These are phyloP conservation scores for Penicillium griseofulvum DNA, from an alignment of 2,329 filamentous ascomycete genomes.

Conservation along the genomic window DNA sequence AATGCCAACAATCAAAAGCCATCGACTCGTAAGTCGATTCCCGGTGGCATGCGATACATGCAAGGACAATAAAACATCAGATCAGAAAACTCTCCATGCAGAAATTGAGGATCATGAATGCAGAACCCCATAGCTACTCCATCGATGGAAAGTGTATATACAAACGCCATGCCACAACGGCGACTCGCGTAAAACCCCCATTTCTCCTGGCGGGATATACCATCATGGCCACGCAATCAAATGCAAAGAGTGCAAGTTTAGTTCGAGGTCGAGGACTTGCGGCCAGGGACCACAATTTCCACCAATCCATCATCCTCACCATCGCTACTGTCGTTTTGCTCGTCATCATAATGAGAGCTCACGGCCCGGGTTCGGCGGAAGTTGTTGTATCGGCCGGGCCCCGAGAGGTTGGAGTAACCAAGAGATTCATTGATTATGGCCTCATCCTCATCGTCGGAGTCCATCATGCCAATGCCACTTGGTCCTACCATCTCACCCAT, in stretches of 20 bases:
- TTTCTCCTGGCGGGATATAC: neutral
- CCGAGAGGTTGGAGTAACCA: slow-evolving; percentile 67
- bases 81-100: slow-evolving; percentile 9
- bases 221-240: slow-evolving; percentile 1
- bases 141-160: slow-evolving; percentile 24
- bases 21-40: slow-evolving; percentile 7
- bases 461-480: slow-evolving; percentile 47
- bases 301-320: slow-evolving; percentile 46
- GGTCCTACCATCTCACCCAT: slow-evolving; percentile 51
- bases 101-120: slow-evolving; percentile 12
- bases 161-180: slow-evolving; percentile 15
- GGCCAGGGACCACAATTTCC: slow-evolving; percentile 46
- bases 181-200: neutral
- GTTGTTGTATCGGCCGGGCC: slow-evolving; percentile 40
- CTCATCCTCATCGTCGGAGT: slow-evolving; percentile 55
- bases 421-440: slow-evolving; percentile 61
- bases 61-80: slow-evolving; percentile 13
- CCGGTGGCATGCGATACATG: slow-evolving; percentile 13
- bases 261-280: slow-evolving; percentile 32
- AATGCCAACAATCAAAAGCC: slow-evolving; percentile 14
- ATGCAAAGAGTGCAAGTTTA: slow-evolving; percentile 5
- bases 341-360: slow-evolving; percentile 36
- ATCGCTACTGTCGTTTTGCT: slow-evolving; percentile 47
- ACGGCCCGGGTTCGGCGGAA: slow-evolving; percentile 36
- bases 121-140: slow-evolving; percentile 15